These are phyloP conservation scores for Blastocladiella britannica DNA, from an alignment of 192 early-diverging fungal species.

Conservation along the genomic window DNA sequence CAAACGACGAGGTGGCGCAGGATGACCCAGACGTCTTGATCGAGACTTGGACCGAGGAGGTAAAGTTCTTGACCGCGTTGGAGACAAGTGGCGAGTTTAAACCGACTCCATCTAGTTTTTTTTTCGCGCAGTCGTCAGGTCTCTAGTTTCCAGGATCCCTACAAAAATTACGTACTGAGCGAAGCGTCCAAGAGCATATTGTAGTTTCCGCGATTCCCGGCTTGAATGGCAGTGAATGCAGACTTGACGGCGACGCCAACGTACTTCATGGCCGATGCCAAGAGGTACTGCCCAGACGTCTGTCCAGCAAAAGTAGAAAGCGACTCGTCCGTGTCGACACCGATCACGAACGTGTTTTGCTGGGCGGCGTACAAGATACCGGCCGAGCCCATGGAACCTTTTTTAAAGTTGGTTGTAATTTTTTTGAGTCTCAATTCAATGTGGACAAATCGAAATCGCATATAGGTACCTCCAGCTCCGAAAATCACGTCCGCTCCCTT, in stretches of 20 bases:
- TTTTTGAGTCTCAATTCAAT: neutral
- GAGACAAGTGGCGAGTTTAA: too few relatives aligned
- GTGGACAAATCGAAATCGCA: neutral
- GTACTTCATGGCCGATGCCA: neutral
- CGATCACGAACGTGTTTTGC: constrained; percentile 9
- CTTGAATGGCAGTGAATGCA: neutral
- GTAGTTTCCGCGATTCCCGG: neutral
- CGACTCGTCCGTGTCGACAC: constrained; percentile 12
- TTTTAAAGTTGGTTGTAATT: neutral
- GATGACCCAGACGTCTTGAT: too few relatives aligned
- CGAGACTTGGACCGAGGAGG: neutral
- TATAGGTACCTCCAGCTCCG: constrained; percentile 8
- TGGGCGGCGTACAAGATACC: constrained; percentile 8
- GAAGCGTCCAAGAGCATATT: neutral
- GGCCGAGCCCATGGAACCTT: constrained; percentile 3
- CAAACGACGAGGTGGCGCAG: too few relatives aligned
- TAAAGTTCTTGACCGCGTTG: neutral
- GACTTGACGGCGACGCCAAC: neutral
- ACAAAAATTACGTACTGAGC: neutral
- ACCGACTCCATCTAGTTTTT: too few relatives aligned
- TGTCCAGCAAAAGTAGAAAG: constrained; percentile 3
- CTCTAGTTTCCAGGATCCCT: too few relatives aligned
- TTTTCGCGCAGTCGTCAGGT: too few relatives aligned
- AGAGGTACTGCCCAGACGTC: neutral
- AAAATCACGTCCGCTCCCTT: constrained; percentile 10